Evolutionary conservation across 1,139 yeast genomes (phyloP).

Genomic region (Meyerozyma smithsonii): DNA sequence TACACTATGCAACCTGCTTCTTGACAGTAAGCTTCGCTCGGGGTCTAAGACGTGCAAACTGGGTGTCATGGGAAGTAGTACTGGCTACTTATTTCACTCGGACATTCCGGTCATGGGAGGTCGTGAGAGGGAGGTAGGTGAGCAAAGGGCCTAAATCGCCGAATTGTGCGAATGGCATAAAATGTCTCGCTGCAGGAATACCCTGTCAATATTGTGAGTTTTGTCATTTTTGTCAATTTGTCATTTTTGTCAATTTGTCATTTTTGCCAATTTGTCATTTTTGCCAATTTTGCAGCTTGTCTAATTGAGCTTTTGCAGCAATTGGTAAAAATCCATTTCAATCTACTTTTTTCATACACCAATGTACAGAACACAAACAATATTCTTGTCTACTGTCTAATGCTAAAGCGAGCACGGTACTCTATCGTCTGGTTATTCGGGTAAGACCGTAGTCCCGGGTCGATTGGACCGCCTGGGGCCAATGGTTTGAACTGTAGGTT

Average conservation of each 20-base stretch:
- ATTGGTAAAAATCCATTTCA: neutral
- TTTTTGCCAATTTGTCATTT: neutral
- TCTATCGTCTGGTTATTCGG: conserved; percentile 31
- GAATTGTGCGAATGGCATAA: no score
- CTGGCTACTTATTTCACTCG: no score
- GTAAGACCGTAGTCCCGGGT: conserved; percentile 9
- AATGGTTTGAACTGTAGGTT: conserved; percentile 18
- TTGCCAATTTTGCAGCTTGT: neutral
- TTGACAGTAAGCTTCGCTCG: neutral
- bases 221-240: neutral
- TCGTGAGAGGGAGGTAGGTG: no score
- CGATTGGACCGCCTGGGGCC: conserved; percentile 34
- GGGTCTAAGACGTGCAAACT: no score
- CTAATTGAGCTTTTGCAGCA: neutral
- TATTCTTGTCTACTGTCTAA: neutral
- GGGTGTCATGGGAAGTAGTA: no score
- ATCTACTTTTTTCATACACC: no score
- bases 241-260: neutral
- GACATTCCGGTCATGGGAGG: no score
- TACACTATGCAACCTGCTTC: conserved; percentile 2
- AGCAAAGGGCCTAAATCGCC: no score
- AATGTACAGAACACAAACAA: neutral
- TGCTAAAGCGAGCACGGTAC: conserved; percentile 23
- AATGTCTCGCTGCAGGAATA: neutral
- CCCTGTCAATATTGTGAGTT: no score